These are phyloP conservation scores for Populus alba DNA, from an alignment of 345 rosid species.

Conservation along the genomic window DNA sequence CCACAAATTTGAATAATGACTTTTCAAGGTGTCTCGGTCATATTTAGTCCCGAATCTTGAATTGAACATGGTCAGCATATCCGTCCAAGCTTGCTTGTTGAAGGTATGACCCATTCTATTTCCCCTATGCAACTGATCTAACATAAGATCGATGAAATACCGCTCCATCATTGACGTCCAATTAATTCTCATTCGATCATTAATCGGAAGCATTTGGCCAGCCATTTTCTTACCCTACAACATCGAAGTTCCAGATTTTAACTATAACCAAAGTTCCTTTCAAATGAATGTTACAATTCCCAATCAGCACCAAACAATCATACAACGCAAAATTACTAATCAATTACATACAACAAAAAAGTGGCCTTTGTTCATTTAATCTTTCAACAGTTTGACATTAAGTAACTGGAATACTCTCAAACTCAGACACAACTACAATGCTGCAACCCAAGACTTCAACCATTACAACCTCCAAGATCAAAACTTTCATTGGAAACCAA, in stretches of 20 bases:
- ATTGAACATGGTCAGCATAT: conserved; percentile 33
- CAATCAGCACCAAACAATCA: too few species aligned
- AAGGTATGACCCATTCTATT: conserved; percentile 44
- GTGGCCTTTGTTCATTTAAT: too few species aligned
- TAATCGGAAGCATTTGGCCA: conserved; percentile 7
- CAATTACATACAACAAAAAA: too few species aligned
- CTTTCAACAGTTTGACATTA: too few species aligned
- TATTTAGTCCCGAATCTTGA: conserved; percentile 31
- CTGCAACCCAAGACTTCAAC: too few species aligned
- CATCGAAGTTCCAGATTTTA: not conserved
- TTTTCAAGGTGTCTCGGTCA: conserved; percentile 36
- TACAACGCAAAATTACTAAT: too few species aligned
- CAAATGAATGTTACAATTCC: too few species aligned
- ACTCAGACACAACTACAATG: too few species aligned
- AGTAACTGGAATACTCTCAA: too few species aligned
- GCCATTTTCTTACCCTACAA: conserved; percentile 8
- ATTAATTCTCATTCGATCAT: conserved; percentile 21
- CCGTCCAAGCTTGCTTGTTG: conserved; percentile 44
- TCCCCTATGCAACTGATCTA: conserved; percentile 37
- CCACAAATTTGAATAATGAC: conserved; percentile 36
- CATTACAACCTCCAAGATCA: too few species aligned
- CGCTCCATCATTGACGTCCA: conserved; percentile 34
- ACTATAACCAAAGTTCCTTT: too few species aligned
- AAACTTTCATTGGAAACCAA: too few species aligned
- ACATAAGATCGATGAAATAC: conserved; percentile 38